Percentiles rank a stretch among this genome's conserved stretches.
These are phyloP conservation scores for Circinella umbellata DNA, from an alignment of 371 early-diverging fungal species.

Conservation along the genomic window DNA sequence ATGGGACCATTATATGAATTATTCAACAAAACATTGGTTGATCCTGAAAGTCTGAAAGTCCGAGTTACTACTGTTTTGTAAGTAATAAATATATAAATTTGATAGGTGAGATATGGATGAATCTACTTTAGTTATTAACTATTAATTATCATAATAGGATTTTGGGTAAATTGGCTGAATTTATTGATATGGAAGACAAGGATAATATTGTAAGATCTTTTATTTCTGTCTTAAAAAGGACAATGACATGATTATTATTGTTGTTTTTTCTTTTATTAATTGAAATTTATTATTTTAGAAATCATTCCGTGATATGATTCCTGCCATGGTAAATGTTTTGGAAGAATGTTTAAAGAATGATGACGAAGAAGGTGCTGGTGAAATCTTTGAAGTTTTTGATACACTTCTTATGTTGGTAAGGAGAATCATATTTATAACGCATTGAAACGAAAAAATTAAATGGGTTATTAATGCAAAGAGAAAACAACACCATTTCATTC, in stretches of 20 bases:
- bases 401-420: slow-evolving; percentile 68
- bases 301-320: slow-evolving; percentile 74
- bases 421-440: no score
- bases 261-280: not conserved
- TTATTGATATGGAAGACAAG: slow-evolving; percentile 74
- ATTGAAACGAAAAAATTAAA: no score
- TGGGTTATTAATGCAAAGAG: no score
- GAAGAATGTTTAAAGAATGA: slow-evolving; percentile 71
- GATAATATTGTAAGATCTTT: slow-evolving; percentile 57
- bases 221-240: not conserved
- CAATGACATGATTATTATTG: not conserved
- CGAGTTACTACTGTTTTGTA: slow-evolving; percentile 78
- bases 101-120: not conserved
- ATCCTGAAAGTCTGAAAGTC: slow-evolving; percentile 84
- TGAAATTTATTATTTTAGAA: slow-evolving; percentile 29
- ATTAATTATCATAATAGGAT: slow-evolving; percentile 40
- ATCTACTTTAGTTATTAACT: no score
- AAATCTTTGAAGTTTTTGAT: slow-evolving; percentile 89
- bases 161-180: slow-evolving; percentile 86
- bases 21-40: slow-evolving; percentile 75
- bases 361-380: slow-evolving; percentile 74
- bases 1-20: slow-evolving; percentile 71
- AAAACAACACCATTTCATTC: no score
- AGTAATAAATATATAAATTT: slow-evolving; percentile 17
- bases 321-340: slow-evolving; percentile 84